Evolutionary conservation across 1,284 basidiomycete species (phyloP).

Genomic region (Rhodofomes roseus): DNA sequence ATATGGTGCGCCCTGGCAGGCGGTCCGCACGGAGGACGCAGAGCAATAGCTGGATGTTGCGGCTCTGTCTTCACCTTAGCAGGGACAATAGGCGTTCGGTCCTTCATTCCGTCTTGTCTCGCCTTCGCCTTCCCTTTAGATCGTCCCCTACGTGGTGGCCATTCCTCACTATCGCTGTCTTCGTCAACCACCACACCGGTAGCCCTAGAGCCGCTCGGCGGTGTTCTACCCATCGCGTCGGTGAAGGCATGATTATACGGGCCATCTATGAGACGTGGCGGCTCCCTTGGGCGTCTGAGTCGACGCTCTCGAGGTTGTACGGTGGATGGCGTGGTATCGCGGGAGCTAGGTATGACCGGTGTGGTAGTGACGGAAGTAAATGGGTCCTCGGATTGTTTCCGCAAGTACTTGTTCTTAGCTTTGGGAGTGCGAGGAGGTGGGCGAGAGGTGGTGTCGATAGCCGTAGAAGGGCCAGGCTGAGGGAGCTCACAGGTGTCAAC

Average conservation of each 20-base stretch:
- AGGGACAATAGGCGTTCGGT: neutral
- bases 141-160: slow-evolving; percentile 8
- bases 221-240: slow-evolving; percentile 13
- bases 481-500: neutral
- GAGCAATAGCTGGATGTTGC: neutral
- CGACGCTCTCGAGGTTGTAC: neutral
- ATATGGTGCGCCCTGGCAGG: slow-evolving; percentile 5
- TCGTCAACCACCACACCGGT: slow-evolving; percentile 9
- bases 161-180: slow-evolving; percentile 1
- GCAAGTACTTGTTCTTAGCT: neutral
- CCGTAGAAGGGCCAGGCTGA: neutral
- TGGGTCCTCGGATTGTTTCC: neutral
- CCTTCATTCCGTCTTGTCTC: neutral
- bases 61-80: neutral
- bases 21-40: neutral
- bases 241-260: slow-evolving; percentile 23
- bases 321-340: neutral
- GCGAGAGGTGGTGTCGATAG: neutral
- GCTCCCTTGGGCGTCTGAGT: slow-evolving; percentile 8
- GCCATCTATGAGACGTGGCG: slow-evolving; percentile 21
- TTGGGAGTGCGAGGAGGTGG: neutral
- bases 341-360: neutral
- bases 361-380: slow-evolving; percentile 1
- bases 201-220: slow-evolving; percentile 6
- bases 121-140: slow-evolving; percentile 14